Evolutionary conservation across 768 basidiomycete species (phyloP).

Genomic region (Zangia roseola): DNA sequence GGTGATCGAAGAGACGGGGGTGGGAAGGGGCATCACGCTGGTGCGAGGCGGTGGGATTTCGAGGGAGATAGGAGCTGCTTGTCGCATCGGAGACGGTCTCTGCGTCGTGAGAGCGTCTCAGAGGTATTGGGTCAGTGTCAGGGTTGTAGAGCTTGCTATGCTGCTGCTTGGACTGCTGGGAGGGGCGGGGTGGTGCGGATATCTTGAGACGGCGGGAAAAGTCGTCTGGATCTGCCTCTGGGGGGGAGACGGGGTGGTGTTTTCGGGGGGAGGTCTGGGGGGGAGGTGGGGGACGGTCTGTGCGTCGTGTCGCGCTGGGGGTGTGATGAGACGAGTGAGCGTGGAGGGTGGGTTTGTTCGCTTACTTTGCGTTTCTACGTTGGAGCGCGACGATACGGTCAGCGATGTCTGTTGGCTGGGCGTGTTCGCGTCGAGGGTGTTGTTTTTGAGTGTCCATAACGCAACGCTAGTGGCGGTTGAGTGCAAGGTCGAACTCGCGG

Average conservation of each 20-base stretch:
- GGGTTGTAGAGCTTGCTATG: slow-evolving; percentile 68
- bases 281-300: slow-evolving; percentile 42
- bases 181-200: slow-evolving; percentile 47
- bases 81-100: slow-evolving; percentile 61
- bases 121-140: slow-evolving; percentile 62
- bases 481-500: neutral
- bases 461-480: no score
- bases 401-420: slow-evolving; percentile 48
- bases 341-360: slow-evolving; percentile 9
- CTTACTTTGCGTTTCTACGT: slow-evolving; percentile 60
- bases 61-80: slow-evolving; percentile 46
- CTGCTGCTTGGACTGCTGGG: slow-evolving; percentile 35
- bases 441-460: slow-evolving; percentile 35
- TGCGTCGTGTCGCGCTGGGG: slow-evolving; percentile 43
- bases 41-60: slow-evolving; percentile 31
- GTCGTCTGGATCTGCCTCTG: slow-evolving; percentile 66
- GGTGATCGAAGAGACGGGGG: slow-evolving; percentile 80
- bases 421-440: slow-evolving; percentile 40
- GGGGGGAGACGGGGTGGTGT: slow-evolving; percentile 35
- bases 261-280: slow-evolving; percentile 36
- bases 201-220: slow-evolving; percentile 73
- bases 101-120: slow-evolving; percentile 60
- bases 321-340: slow-evolving; percentile 5
- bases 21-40: slow-evolving; percentile 34
- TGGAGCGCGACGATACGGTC: slow-evolving; percentile 68